Conservation (phyloP, 257 asterid species). For the Handroanthus guayacan region DNA sequence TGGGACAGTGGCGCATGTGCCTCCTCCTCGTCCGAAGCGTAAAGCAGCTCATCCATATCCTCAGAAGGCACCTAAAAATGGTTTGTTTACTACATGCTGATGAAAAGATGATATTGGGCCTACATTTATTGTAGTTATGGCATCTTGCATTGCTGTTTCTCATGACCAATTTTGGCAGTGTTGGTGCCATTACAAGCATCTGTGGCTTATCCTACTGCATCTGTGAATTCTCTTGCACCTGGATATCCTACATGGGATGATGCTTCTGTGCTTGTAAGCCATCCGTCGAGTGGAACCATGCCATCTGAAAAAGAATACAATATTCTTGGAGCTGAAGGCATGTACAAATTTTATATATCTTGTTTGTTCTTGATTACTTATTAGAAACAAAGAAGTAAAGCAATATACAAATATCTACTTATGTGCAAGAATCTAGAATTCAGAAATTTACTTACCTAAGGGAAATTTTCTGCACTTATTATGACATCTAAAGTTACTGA, state of each 20-base stretch:
- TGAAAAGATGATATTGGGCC: constrained; percentile 6
- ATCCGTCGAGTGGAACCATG: constrained; percentile 57
- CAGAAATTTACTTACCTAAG: constrained; percentile 21
- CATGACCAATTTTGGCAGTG: constrained; percentile 48
- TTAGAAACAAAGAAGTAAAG: constrained; percentile 6
- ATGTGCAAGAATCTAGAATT: neutral
- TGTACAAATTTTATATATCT: constrained; percentile 34
- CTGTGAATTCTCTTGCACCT: constrained; percentile 60
- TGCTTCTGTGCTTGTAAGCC: constrained; percentile 55
- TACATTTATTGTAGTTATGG: constrained; percentile 15
- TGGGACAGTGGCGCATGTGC: constrained; percentile 90
- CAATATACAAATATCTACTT: neutral
- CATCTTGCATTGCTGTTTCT: constrained; percentile 32
- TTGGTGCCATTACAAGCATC: constrained; percentile 75
- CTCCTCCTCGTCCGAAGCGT: constrained; percentile 99
- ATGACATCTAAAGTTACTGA: constrained; percentile 53
- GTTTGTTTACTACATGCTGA: constrained; percentile 47
- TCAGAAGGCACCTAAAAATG: constrained; percentile 90
- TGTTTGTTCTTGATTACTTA: constrained; percentile 5
- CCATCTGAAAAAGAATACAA: constrained; percentile 66
- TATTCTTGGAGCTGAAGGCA: constrained; percentile 72
- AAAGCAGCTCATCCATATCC: constrained; percentile 99
- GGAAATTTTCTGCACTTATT: constrained; percentile 44
- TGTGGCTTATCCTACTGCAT: constrained; percentile 62
- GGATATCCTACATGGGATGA: constrained; percentile 82